Percentiles rank a stretch among this genome's conserved stretches.
phyloP scores from a whole-genome alignment of 2,329 filamentous ascomycete species.

The Cladophialophora psammophila region DNA sequence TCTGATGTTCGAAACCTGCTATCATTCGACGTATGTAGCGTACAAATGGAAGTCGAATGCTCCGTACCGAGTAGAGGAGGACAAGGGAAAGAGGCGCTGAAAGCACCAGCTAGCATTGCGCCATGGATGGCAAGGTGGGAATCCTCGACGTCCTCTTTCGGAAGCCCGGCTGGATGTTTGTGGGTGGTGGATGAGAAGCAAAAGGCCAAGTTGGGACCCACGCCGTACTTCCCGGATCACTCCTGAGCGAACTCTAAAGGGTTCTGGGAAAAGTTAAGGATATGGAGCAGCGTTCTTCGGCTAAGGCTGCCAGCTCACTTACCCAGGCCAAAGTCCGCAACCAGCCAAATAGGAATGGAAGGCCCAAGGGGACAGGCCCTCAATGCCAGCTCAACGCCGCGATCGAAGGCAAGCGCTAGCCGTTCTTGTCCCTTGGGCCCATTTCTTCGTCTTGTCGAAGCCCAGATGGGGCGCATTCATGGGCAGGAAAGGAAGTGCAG shows the following conservation, averaged over 20 bases:
- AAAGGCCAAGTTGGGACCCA: slow-evolving; percentile 26
- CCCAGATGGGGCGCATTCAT: slow-evolving; percentile 21
- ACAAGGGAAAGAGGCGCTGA: slow-evolving; percentile 29
- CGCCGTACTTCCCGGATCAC: slow-evolving; percentile 16
- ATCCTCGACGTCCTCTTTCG: slow-evolving; percentile 33
- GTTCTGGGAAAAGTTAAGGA: slow-evolving; percentile 16
- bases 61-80: slow-evolving; percentile 9
- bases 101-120: slow-evolving; percentile 36
- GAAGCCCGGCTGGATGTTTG: slow-evolving; percentile 25
- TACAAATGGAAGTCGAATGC: neutral
- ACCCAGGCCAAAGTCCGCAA: slow-evolving; percentile 16
- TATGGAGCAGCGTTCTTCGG: slow-evolving; percentile 18
- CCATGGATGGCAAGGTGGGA: slow-evolving; percentile 31
- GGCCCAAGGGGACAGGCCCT: slow-evolving; percentile 8
- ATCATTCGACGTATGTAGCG: neutral
- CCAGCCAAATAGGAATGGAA: slow-evolving; percentile 15
- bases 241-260: slow-evolving; percentile 20
- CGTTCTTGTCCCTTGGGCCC: slow-evolving; percentile 14
- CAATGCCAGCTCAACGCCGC: slow-evolving; percentile 13
- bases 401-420: slow-evolving; percentile 16
- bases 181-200: slow-evolving; percentile 26
- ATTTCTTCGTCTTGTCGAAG: slow-evolving; percentile 20
- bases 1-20: neutral
- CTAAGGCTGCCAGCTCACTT: slow-evolving; percentile 18
- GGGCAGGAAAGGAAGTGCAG: slow-evolving; percentile 30